Conservation (phyloP, 495 filamentous ascomycete species). For the Penicillium manginii region DNA sequence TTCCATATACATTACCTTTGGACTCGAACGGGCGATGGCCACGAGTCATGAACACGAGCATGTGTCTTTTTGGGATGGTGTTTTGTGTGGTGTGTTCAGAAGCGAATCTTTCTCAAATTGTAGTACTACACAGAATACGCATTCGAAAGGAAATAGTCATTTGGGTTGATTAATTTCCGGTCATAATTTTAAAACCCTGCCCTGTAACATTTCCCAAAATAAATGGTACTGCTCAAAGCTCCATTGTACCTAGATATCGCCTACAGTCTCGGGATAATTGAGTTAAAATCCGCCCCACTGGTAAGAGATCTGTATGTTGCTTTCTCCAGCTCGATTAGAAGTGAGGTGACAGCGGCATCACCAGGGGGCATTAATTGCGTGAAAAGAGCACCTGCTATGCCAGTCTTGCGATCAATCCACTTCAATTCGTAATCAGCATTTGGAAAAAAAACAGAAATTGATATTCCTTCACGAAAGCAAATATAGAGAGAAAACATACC, state of each 20-base stretch:
- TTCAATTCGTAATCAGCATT: not conserved
- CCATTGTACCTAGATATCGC: too few species aligned
- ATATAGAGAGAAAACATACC: conserved; percentile 11
- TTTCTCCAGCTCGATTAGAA: conserved; percentile 10
- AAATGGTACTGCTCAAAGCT: too few species aligned
- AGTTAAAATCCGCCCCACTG: not conserved
- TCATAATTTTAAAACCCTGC: not conserved
- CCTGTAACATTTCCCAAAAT: too few species aligned
- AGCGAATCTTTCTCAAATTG: conserved; percentile 1
- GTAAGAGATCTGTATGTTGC: not conserved
- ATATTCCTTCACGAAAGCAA: not conserved
- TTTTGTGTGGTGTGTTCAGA: not conserved
- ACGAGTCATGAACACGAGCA: conserved; percentile 17
- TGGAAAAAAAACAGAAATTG: not conserved
- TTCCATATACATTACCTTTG: not conserved
- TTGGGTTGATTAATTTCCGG: not conserved
- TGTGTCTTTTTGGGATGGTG: not conserved
- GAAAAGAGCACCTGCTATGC: conserved; percentile 12
- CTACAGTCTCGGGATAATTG: not conserved
- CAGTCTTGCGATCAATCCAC: conserved; percentile 15
- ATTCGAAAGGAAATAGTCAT: not conserved
- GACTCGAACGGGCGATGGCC: not conserved
- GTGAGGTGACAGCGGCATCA: conserved; percentile 12
- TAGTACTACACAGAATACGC: not conserved
- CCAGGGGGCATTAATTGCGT: conserved; percentile 16